Evolutionary conservation across 2,329 filamentous ascomycete genomes (phyloP), one percentile per base, ranked within the genome.

Genomic region (Aspergillus sp.): DNA sequence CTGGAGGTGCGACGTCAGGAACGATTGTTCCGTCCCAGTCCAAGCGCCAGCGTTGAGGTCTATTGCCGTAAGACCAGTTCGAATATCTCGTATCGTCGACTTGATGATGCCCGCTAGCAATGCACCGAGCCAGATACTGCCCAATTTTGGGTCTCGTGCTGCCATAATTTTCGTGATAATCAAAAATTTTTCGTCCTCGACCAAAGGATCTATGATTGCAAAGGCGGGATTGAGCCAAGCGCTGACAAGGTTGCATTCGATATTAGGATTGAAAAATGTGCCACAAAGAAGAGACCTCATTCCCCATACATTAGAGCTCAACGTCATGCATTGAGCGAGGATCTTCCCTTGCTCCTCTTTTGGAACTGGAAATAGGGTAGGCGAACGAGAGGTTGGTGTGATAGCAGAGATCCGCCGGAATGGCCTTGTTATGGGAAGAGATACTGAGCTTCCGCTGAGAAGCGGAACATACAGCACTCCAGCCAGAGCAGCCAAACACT

Each of bases 211-310:
- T 40, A 41, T 10, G 10, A 48, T 13, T 4, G 54, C 53, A 52
- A 64, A 59, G 4, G 50, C 54, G 2, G 63, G 58, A n/a, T 59
- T 61, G 3, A 63, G 16, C 57, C 59, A 63, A 10, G 62, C 57
- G 46, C 59, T 63, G 45, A 61, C 58, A 23, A 64, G 47, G 31
- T 63, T 64, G 38, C 60, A 66, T 23, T 62, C 51, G 36, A 64
- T 53, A 20, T 60, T 50, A 44, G 36, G 1, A 45, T 63, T 59
- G 50, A 66, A 64, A 40, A 64, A 64, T 11, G 58, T 61, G 44
- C 55, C 57, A 17, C 20, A 54, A 9, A 66, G 54, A 13, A 66
- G 50, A 49, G 60, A 66, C 25, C 61, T 57, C 3, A 64, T 17
- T 7, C 62, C 63, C 53, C 54, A 63, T 0, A 29, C 6, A 52